Conservation (phyloP, 768 basidiomycete species). For the Tricholoma terreum region DNA sequence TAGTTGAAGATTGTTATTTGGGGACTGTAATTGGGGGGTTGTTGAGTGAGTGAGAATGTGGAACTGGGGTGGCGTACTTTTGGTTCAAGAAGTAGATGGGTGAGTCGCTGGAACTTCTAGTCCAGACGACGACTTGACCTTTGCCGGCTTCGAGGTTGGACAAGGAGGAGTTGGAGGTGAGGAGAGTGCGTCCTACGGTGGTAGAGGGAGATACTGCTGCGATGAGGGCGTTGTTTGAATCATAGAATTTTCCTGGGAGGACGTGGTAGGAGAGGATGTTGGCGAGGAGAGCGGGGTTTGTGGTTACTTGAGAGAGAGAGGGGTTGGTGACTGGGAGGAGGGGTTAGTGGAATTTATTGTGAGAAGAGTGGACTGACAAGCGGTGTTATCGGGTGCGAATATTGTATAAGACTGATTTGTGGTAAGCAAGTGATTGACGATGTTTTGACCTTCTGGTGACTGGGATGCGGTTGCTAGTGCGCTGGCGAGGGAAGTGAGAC, state of each 20-base stretch:
- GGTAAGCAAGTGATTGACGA: constrained; percentile 9
- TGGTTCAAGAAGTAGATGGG: constrained; percentile 49
- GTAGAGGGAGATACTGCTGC: constrained; percentile 49
- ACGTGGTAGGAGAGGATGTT: constrained; percentile 18
- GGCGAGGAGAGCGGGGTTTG: constrained; percentile 7
- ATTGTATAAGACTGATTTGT: constrained; percentile 14
- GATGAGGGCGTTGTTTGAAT: constrained; percentile 20
- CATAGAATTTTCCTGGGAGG: constrained; percentile 17
- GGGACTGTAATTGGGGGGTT: constrained; percentile 2
- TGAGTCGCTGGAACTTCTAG: constrained; percentile 27
- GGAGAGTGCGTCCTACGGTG: constrained; percentile 64
- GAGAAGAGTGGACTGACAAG: constrained; percentile 14
- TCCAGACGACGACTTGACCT: constrained; percentile 54
- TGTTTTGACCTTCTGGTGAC: constrained; percentile 9
- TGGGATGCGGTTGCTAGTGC: constrained; percentile 4
- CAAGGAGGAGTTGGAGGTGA: constrained; percentile 42
- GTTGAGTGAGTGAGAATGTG: background rate
- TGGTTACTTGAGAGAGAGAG: background rate
- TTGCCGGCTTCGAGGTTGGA: constrained; percentile 57
- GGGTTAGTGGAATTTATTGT: no score
- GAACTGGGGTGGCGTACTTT: constrained; percentile 27
- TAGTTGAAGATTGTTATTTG: constrained; percentile 33
- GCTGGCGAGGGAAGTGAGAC: constrained; percentile 10
- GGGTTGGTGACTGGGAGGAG: constrained; percentile 13
- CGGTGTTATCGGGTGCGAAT: constrained; percentile 20